A percentile compares a stretch with the other conserved stretches of the same genome.
phyloP scores from a whole-genome alignment of 805 yeast species.

The Starmerella apicola region DNA sequence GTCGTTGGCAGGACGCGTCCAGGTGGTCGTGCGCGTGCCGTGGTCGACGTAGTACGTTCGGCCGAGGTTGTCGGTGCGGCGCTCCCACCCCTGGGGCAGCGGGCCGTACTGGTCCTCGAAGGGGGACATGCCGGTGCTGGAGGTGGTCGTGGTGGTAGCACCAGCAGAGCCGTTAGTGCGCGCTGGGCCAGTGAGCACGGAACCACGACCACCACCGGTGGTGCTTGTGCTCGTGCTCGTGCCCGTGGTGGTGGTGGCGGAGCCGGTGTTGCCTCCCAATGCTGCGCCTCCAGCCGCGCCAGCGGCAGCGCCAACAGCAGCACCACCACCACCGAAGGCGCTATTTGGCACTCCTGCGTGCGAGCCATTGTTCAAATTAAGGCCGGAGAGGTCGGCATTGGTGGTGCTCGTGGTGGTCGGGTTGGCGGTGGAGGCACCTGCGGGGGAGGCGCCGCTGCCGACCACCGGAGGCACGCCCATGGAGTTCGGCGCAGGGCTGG shows the following conservation, averaged over 20 bases:
- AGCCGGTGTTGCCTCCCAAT: constrained; percentile 1
- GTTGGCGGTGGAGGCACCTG: constrained; percentile 1
- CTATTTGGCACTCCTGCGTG: no score
- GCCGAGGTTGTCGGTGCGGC: constrained; percentile 94
- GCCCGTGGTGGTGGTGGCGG: neutral
- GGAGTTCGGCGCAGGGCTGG: neutral
- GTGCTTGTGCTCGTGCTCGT: constrained; percentile 21
- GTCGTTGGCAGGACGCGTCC: constrained; percentile 86
- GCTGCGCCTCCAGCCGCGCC: constrained; percentile 1
- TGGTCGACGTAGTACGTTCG: constrained; percentile 97
- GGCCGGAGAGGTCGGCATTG: neutral
- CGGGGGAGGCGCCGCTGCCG: neutral
- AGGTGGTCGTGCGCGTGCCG: constrained; percentile 94
- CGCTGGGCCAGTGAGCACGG: constrained; percentile 25
- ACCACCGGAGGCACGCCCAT: no score
- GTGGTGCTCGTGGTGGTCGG: neutral
- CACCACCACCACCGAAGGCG: no score
- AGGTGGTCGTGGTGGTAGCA: constrained; percentile 3
- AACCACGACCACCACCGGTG: constrained; percentile 7
- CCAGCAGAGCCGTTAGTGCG: constrained; percentile 13
- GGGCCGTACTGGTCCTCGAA: constrained; percentile 96
- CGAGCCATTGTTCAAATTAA: no score
- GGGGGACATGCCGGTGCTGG: constrained; percentile 38
- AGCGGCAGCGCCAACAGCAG: no score
- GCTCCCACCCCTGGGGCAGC: constrained; percentile 97